These are phyloP conservation scores for Cichorium intybus DNA, from an alignment of 140 eudicot species.

Conservation along the genomic window DNA sequence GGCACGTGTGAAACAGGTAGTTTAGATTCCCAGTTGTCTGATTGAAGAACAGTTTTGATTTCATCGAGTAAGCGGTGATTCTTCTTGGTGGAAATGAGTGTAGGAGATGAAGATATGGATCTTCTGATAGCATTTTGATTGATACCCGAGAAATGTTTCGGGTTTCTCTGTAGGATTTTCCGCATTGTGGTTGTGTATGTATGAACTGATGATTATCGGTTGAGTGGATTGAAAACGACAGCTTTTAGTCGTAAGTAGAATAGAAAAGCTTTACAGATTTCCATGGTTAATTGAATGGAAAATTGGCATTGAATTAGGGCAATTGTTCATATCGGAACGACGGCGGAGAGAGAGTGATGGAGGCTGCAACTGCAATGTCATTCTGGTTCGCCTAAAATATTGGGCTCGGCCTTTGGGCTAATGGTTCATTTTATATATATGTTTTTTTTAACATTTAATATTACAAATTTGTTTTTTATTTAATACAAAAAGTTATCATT, in stretches of 20 bases:
- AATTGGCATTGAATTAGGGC: conserved; percentile 5
- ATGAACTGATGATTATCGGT: background rate
- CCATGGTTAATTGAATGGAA: conserved; percentile 7
- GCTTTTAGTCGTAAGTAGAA: conserved; percentile 4
- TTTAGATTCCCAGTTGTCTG: conserved; percentile 34
- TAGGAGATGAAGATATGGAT: conserved; percentile 13
- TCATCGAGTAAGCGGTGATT: conserved; percentile 16
- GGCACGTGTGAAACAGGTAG: conserved; percentile 22
- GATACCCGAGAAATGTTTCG: background rate
- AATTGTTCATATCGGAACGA: conserved; percentile 14
- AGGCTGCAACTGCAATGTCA: background rate
- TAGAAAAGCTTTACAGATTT: background rate
- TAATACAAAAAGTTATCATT: too few species aligned
- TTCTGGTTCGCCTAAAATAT: background rate
- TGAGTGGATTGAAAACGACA: conserved; percentile 15
- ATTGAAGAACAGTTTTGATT: conserved; percentile 29
- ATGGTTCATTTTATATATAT: background rate
- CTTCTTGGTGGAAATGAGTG: conserved; percentile 8
- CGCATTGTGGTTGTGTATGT: conserved; percentile 16
- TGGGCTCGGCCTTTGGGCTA: conserved; percentile 15
- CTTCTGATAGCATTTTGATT: conserved; percentile 16
- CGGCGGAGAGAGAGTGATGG: conserved; percentile 3
- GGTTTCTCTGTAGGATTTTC: conserved; percentile 23
- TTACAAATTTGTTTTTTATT: too few species aligned
- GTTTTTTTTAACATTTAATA: too few species aligned